Evolutionary conservation across 1,284 basidiomycete species (phyloP), one percentile per base, ranked within the genome.

Genomic region (Schizopora paradoxa): DNA sequence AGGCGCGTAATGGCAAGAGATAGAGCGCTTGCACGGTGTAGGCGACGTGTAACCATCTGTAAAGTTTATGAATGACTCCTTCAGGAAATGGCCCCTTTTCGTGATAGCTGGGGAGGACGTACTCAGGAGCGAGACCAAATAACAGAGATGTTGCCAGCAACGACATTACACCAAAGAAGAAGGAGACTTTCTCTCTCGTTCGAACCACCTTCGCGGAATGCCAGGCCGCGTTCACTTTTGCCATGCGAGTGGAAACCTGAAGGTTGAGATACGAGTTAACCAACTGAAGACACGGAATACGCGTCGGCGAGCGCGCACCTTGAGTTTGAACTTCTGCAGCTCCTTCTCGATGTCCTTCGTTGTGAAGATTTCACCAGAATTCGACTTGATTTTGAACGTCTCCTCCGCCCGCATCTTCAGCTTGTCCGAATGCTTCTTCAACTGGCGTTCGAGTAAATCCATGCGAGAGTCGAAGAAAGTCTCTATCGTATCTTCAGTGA

Each of bases 161-260:
- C 14, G 83, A 84, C 80, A 90, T 86, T 31, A 97, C 93, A 22
- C 91, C 89, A 53, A 91, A 77, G 66, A 95, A 89, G 69, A 97
- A 97, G 0, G 87, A 87, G 50, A 88, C 71, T 64, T 94, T 94
- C 56, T 93, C 91, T 43, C 86, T 77, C n/a, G 89, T 92, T 22
- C 91, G 77, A 25, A 96, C 83, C 28, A 92, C 87, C 61, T 94
- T 93, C 1, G 91, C 85, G 23, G 90, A 91, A 55, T 91, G 82
- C 93, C 93, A 88, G 32, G 86, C 82, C 8, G 76, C 71, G 22
- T 82, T 70, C 10, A 96, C 67, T 1, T 68, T 71, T 22, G 84
- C 74, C 68, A 92, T 80, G 21, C 89, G 79, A 45, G 74, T 70
- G 1, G 86, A 84, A 31, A 94, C 78, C 82, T 91, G 64, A 8